Evolutionary conservation across 2,329 filamentous ascomycete genomes (phyloP), one percentile per base, ranked within the genome.

Genomic region (Claviceps digitariae): DNA sequence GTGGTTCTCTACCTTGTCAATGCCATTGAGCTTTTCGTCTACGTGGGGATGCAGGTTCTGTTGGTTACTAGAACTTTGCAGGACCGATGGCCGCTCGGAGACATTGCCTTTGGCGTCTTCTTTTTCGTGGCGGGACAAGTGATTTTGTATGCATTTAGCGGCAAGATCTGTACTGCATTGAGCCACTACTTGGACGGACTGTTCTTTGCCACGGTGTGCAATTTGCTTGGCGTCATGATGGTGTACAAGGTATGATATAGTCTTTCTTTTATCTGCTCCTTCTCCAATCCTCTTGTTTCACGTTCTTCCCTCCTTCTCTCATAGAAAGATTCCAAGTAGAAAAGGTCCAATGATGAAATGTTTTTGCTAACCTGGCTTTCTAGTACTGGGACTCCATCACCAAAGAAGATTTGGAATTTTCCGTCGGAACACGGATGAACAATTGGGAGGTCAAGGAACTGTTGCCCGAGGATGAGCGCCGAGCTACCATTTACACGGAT

Each of bases 371-470:
- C 46, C 13, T n/a, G 5, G 60, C 50, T 8, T 48, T 54, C 54
- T 61, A 93, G 90, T 98, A 95, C 75, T 98, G 93, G 93, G 93
- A 98, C 66, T 96, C 90, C 17, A 98, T 98, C 69, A 98, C 93
- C 23, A 90, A 87, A 65, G 93, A 98, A 72, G 93, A 98, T 68
- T 84, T 98, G 59, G 93, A 98, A 67, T 98, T 98, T 71, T 95
- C 90, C 2, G 93, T 98, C 50, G 91, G 91, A 59, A 89, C 89
- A 55, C 88, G 91, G 68, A 86, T 88, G 71, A 94, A 95, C 73
- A 96, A 93, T 68, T 98, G 93, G 93, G 93, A 98, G 66, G 86
- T 97, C 66, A 97, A 97, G 74, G 91, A 97, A 57, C 77, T 88
- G 12, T 76, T 93, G 20, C 81, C 84, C 46, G 87, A 93, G 59